Evolutionary conservation across 306 rosid species (phyloP).

Genomic region (Prunus mume): DNA sequence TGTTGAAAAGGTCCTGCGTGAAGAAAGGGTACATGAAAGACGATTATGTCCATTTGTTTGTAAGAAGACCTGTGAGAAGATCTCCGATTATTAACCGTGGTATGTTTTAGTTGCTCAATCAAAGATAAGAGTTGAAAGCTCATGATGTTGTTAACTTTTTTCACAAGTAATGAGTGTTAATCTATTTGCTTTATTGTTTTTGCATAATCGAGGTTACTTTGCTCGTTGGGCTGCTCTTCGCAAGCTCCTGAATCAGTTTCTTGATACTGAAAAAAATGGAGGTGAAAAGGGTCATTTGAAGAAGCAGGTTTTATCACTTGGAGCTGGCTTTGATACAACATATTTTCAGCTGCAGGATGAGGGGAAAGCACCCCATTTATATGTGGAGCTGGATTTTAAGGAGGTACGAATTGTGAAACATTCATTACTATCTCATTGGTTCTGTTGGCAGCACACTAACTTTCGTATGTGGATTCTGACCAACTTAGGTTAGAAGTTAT

Average conservation of each 20-base stretch:
- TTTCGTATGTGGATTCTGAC: slow-evolving; percentile 1
- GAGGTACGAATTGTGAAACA: slow-evolving; percentile 56
- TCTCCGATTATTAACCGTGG: slow-evolving; percentile 96
- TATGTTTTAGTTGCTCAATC: slow-evolving; percentile 29
- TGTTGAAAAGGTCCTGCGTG: slow-evolving; percentile 73
- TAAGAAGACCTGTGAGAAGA: slow-evolving; percentile 82
- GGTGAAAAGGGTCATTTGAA: slow-evolving; percentile 26
- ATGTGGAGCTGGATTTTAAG: slow-evolving; percentile 91
- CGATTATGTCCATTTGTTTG: slow-evolving; percentile 79
- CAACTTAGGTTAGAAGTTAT: slow-evolving; percentile 6
- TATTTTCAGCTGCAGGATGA: slow-evolving; percentile 96
- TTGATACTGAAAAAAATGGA: slow-evolving; percentile 42
- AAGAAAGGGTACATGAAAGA: slow-evolving; percentile 95
- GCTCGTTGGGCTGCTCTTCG: slow-evolving; percentile 87
- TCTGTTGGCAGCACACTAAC: slow-evolving; percentile 21
- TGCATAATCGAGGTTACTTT: slow-evolving; percentile 62
- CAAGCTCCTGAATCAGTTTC: slow-evolving; percentile 76
- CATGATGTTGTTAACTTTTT: neutral
- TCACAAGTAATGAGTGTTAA: neutral
- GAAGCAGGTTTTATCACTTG: slow-evolving; percentile 69
- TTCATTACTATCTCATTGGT: slow-evolving; percentile 1
- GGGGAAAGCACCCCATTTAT: slow-evolving; percentile 71
- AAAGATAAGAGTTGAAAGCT: neutral
- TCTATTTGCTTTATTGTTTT: neutral
- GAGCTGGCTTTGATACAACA: slow-evolving; percentile 91